Conservation (phyloP, 345 rosid genomes). For the Carallia pectinifolia region DNA sequence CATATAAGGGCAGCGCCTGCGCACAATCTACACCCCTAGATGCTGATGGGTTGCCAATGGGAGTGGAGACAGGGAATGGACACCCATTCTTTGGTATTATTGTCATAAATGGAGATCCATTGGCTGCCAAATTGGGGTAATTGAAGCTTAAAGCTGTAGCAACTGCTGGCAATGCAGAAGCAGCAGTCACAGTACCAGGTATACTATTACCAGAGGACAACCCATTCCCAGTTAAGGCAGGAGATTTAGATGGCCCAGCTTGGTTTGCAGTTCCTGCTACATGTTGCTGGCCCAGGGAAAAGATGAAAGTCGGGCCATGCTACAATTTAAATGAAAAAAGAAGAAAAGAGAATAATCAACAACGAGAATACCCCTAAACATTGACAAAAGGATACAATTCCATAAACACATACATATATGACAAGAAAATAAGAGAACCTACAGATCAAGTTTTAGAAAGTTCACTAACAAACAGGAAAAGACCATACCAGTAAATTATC, state of each 20-base stretch:
- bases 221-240: constrained; percentile 29
- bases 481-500: constrained; percentile 45
- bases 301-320: constrained; percentile 51
- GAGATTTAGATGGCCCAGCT: constrained; percentile 30
- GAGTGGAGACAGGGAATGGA: constrained; percentile 37
- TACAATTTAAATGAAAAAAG: constrained; percentile 17
- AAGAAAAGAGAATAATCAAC: not conserved
- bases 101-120: constrained; percentile 45
- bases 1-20: constrained; percentile 47
- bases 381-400: not conserved
- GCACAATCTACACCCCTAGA: constrained; percentile 38
- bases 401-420: not conserved
- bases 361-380: not conserved
- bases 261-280: constrained; percentile 23
- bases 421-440: not conserved
- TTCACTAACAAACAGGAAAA: not conserved
- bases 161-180: constrained; percentile 25
- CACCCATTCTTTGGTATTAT: constrained; percentile 46
- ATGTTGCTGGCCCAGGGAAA: constrained; percentile 46
- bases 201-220: constrained; percentile 26
- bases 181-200: constrained; percentile 15
- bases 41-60: constrained; percentile 31
- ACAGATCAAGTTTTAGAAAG: not conserved
- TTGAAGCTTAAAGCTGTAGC: constrained; percentile 39
- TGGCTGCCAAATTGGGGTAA: constrained; percentile 43